phyloP scores from a whole-genome alignment of 768 basidiomycete species.

The Chalciporus piperatus region DNA sequence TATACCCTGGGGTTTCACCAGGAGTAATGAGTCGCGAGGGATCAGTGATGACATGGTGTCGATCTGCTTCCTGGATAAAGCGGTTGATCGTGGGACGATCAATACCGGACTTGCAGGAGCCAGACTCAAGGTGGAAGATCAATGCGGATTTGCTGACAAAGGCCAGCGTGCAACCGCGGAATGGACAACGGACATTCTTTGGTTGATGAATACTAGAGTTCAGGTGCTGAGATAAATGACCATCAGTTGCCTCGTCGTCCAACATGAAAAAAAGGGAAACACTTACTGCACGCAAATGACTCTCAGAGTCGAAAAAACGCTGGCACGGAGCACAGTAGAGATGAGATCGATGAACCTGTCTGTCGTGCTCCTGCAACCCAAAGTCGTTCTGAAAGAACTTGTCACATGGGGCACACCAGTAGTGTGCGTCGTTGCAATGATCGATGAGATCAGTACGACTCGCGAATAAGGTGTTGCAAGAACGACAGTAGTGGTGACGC shows the following conservation, averaged over 20 bases:
- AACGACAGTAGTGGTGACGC: slow-evolving; percentile 50
- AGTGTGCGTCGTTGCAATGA: slow-evolving; percentile 43
- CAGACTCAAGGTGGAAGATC: slow-evolving; percentile 61
- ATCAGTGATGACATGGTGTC: slow-evolving; percentile 49
- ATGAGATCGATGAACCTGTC: slow-evolving; percentile 30
- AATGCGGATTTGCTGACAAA: slow-evolving; percentile 58
- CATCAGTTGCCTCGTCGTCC: not conserved
- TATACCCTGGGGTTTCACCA: slow-evolving; percentile 2
- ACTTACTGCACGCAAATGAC: slow-evolving; percentile 17
- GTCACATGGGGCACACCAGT: slow-evolving; percentile 42
- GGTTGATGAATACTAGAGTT: slow-evolving; percentile 51
- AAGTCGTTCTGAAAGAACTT: slow-evolving; percentile 38
- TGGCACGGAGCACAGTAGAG: slow-evolving; percentile 46
- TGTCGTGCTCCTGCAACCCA: slow-evolving; percentile 48
- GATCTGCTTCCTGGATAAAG: slow-evolving; percentile 44
- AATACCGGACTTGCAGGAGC: slow-evolving; percentile 51
- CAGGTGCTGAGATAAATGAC: slow-evolving; percentile 39
- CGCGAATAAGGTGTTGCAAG: slow-evolving; percentile 45
- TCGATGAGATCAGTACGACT: slow-evolving; percentile 30
- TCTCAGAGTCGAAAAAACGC: slow-evolving; percentile 37
- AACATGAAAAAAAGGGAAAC: not conserved
- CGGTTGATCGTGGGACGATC: slow-evolving; percentile 35
- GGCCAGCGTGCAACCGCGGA: slow-evolving; percentile 39
- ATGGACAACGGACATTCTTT: slow-evolving; percentile 36
- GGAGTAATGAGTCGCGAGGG: slow-evolving; percentile 48